phyloP scores from a whole-genome alignment of 768 basidiomycete species.

The Leccinum longicurvipes region DNA sequence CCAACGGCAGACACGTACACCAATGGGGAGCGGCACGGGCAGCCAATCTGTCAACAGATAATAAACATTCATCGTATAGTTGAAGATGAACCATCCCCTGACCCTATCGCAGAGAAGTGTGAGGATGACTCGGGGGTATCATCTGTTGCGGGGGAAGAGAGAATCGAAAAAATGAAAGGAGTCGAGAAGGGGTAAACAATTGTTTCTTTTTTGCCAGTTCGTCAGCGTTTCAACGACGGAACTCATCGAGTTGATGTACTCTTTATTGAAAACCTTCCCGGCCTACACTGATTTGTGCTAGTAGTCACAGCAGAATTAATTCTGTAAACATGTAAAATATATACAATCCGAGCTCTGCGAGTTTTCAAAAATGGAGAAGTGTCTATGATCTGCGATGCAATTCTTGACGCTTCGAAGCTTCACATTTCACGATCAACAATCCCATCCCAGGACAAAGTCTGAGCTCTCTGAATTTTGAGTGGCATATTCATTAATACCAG shows the following conservation, averaged over 20 bases:
- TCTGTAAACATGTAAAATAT: not conserved
- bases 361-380: not conserved
- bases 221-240: not conserved
- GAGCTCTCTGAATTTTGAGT: slow-evolving; percentile 20
- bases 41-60: slow-evolving; percentile 26
- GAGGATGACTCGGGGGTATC: not conserved
- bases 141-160: not conserved
- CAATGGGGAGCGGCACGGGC: slow-evolving; percentile 39
- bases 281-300: not conserved
- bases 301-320: not conserved
- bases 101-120: slow-evolving; percentile 16
- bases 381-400: not conserved
- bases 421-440: slow-evolving; percentile 46
- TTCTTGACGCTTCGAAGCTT: not conserved
- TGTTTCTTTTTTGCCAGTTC: not conserved
- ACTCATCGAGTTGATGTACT: not conserved
- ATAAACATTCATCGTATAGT: not conserved
- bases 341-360: not conserved
- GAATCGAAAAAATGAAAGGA: not conserved
- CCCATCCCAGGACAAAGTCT: slow-evolving; percentile 70
- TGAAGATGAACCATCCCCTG: slow-evolving; percentile 16
- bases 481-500: slow-evolving; percentile 8
- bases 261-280: not conserved
- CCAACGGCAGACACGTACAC: slow-evolving; percentile 10
- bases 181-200: not conserved